phyloP scores from a whole-genome alignment of 2,329 filamentous ascomycete genomes.

The Diaporthe amygdali region DNA sequence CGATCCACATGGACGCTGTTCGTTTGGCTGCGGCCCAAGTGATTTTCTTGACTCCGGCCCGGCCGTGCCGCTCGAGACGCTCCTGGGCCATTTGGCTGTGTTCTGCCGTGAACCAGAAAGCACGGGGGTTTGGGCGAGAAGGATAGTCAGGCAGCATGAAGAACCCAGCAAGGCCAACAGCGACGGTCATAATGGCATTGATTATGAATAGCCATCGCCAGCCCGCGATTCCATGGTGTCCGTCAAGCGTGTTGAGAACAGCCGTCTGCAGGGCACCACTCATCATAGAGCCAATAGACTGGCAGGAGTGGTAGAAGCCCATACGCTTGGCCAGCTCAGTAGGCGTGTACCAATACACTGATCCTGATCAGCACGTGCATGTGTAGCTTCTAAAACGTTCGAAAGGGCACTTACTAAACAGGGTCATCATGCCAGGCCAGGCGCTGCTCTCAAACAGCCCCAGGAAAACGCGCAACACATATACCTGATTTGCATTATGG shows the following conservation, averaged over 20 bases:
- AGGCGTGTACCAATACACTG: slow-evolving; percentile 49
- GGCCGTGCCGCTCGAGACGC: slow-evolving; percentile 47
- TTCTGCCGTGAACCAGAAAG: slow-evolving; percentile 49
- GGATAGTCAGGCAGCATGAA: slow-evolving; percentile 51
- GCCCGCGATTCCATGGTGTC: slow-evolving; percentile 50
- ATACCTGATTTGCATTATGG: slow-evolving; percentile 41
- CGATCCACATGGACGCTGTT: slow-evolving; percentile 48
- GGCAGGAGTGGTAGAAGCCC: slow-evolving; percentile 58
- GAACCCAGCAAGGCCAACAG: slow-evolving; percentile 55
- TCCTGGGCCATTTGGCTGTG: slow-evolving; percentile 48
- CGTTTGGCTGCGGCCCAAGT: slow-evolving; percentile 48
- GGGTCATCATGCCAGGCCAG: slow-evolving; percentile 50
- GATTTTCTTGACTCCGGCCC: slow-evolving; percentile 50
- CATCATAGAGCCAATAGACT: slow-evolving; percentile 57
- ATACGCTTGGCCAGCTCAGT: slow-evolving; percentile 55
- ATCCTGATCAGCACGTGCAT: slow-evolving; percentile 14
- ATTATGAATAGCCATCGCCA: slow-evolving; percentile 63
- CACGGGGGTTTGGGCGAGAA: slow-evolving; percentile 43
- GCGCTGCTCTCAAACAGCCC: slow-evolving; percentile 44
- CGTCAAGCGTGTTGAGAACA: slow-evolving; percentile 56
- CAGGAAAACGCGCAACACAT: slow-evolving; percentile 45
- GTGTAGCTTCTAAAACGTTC: slow-evolving; percentile 19
- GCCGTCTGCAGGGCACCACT: slow-evolving; percentile 59
- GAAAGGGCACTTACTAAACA: slow-evolving; percentile 38
- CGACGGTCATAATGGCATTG: slow-evolving; percentile 59